A percentile compares a stretch with the other conserved stretches of the same genome.
Evolutionary conservation across 2,329 filamentous ascomycete genomes (phyloP).

Genomic region (Septoria linicola): DNA sequence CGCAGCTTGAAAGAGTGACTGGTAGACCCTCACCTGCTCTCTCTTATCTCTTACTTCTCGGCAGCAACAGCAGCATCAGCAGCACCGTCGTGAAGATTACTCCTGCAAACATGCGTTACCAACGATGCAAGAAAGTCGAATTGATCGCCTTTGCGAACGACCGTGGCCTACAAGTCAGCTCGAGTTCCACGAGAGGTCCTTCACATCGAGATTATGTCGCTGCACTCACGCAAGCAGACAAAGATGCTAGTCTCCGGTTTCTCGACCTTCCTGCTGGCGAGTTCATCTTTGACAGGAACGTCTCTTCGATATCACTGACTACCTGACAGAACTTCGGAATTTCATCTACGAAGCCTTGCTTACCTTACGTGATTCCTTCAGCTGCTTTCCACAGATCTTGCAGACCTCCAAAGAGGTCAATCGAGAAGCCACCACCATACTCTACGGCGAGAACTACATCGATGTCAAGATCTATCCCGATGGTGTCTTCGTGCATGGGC

Average conservation of each 20-base stretch:
- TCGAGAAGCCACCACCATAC: conserved; percentile 43
- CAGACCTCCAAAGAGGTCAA: conserved; percentile 41
- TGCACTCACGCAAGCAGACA: conserved; percentile 17
- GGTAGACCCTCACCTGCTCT: no score
- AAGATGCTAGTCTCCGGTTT: conserved; percentile 16
- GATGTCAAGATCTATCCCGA: conserved; percentile 41
- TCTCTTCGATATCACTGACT: neutral
- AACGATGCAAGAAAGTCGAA: conserved; percentile 17
- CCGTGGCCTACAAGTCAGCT: conserved; percentile 4
- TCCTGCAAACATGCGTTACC: conserved; percentile 12
- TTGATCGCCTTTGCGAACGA: conserved; percentile 16
- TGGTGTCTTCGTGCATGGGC: conserved; percentile 17
- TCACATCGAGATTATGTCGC: conserved; percentile 9
- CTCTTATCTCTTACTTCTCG: no score
- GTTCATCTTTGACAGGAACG: no score
- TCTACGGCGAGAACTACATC: conserved; percentile 51
- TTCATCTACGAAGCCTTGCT: conserved; percentile 16
- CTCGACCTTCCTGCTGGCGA: conserved; percentile 14
- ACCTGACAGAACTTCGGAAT: conserved; percentile 14
- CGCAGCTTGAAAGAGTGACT: no score
- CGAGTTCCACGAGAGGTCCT: neutral
- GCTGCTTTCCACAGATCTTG: conserved; percentile 44
- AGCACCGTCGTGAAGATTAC: neutral
- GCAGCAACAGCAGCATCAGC: neutral
- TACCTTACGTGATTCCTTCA: conserved; percentile 14